These are phyloP conservation scores for Penicillium dipodomyicola DNA, from an alignment of 495 filamentous ascomycete species.

Conservation along the genomic window DNA sequence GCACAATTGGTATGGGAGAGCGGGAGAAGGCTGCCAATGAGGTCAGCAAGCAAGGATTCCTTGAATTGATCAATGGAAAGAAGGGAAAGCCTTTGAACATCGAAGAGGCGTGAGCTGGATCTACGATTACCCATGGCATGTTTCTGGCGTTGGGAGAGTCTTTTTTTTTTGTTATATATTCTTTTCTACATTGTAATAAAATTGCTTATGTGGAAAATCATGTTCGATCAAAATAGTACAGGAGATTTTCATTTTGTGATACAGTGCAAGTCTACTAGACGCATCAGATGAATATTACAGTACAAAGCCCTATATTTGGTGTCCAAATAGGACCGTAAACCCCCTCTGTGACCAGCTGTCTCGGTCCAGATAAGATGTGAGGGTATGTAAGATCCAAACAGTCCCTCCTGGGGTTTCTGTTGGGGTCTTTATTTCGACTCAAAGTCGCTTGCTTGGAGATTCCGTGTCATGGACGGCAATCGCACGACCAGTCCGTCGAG, in stretches of 20 bases:
- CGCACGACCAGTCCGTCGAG: slow-evolving; percentile 82
- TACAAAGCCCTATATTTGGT: slow-evolving; percentile 25
- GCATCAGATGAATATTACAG: slow-evolving; percentile 23
- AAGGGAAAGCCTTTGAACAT: slow-evolving; percentile 51
- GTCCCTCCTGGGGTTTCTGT: neutral
- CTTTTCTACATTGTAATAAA: slow-evolving; percentile 21
- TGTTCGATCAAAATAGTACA: slow-evolving; percentile 26
- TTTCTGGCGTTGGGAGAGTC: slow-evolving; percentile 38
- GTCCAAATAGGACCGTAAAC: slow-evolving; percentile 18
- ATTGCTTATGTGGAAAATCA: slow-evolving; percentile 25
- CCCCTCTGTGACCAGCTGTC: neutral
- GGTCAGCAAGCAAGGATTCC: slow-evolving; percentile 94
- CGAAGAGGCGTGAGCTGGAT: slow-evolving; percentile 44
- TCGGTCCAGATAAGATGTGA: neutral
- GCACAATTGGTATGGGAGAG: slow-evolving; percentile 68
- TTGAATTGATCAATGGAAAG: slow-evolving; percentile 75
- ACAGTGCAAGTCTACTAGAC: slow-evolving; percentile 19
- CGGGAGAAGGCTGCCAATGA: slow-evolving; percentile 83
- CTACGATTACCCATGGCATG: slow-evolving; percentile 35
- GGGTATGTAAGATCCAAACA: slow-evolving; percentile 6
- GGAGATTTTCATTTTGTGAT: slow-evolving; percentile 30
- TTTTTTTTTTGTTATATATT: slow-evolving; percentile 21
- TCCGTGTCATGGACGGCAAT: slow-evolving; percentile 90
- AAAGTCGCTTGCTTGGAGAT: slow-evolving; percentile 94
- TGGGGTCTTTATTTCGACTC: slow-evolving; percentile 34